Conservation (phyloP, 805 yeast genomes). For the Spencermartinsiella europaea region DNA sequence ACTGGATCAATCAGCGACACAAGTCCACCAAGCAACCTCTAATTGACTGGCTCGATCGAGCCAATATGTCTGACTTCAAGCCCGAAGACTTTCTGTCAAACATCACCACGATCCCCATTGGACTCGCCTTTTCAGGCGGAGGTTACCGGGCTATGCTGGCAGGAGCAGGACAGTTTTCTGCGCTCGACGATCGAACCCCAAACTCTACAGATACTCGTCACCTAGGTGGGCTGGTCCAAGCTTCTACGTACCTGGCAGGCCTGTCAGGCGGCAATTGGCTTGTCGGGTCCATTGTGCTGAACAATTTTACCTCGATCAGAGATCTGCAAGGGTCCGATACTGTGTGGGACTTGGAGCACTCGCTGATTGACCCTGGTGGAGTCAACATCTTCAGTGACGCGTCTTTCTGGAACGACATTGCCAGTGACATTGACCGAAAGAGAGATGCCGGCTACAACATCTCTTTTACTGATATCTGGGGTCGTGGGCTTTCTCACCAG, state of each 20-base stretch:
- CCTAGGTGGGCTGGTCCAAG: conserved; percentile 69
- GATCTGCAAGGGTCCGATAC: conserved; percentile 43
- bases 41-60: conserved; percentile 40
- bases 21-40: conserved; percentile 37
- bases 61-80: conserved; percentile 46
- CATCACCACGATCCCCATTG: conserved; percentile 30
- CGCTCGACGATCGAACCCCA: conserved; percentile 66
- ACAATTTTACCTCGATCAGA: conserved; percentile 69
- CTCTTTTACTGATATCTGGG: conserved; percentile 77
- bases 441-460: conserved; percentile 62
- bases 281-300: conserved; percentile 59
- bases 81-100: conserved; percentile 31
- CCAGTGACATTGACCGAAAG: conserved; percentile 49
- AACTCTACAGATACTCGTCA: conserved; percentile 45
- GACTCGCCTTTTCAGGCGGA: conserved; percentile 71
- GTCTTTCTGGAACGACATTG: conserved; percentile 41
- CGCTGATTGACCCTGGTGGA: conserved; percentile 62
- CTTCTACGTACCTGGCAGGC: conserved; percentile 67
- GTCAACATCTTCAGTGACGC: conserved; percentile 47
- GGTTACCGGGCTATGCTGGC: conserved; percentile 84
- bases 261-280: conserved; percentile 86
- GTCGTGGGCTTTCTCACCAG: conserved; percentile 67
- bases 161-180: conserved; percentile 81
- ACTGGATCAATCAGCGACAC: conserved; percentile 30
- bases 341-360: conserved; percentile 65